A percentile compares a stretch with the other conserved stretches of the same genome.
Conservation (phyloP, 2,329 filamentous ascomycete species). For the Xylaria sp. region DNA sequence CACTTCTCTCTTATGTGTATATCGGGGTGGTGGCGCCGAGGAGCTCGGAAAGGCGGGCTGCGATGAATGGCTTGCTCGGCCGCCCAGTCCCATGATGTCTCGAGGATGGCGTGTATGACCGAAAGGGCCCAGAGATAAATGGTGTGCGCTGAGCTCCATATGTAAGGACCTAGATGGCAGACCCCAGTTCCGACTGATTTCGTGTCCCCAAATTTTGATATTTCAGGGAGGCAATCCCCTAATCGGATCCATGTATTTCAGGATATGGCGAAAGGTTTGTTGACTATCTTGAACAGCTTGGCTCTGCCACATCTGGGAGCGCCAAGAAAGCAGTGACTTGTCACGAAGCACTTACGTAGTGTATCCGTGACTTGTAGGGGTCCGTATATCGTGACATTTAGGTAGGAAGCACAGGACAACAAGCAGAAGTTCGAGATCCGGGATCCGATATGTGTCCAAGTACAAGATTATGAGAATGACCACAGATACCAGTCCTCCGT, state of each 20-base stretch:
- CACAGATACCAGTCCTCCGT: background rate
- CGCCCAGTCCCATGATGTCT: slow-evolving; percentile 33
- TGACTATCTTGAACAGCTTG: slow-evolving; percentile 11
- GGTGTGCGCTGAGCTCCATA: slow-evolving; percentile 40
- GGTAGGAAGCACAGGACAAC: background rate
- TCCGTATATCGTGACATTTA: slow-evolving; percentile 8
- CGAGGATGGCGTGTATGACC: slow-evolving; percentile 35
- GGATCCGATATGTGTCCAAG: background rate
- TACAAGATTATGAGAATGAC: background rate
- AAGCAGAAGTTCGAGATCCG: background rate
- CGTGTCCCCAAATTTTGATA: slow-evolving; percentile 3
- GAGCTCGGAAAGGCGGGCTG: slow-evolving; percentile 27
- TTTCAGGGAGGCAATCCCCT: slow-evolving; percentile 20
- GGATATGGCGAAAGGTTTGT: background rate
- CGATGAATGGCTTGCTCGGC: slow-evolving; percentile 32
- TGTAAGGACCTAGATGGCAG: slow-evolving; percentile 21
- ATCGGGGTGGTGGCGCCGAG: slow-evolving; percentile 31
- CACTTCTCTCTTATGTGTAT: slow-evolving; percentile 24
- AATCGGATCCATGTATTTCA: slow-evolving; percentile 30
- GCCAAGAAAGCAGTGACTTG: background rate
- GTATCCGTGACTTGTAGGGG: background rate
- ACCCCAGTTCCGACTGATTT: background rate
- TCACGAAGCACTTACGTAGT: background rate
- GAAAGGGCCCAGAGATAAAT: slow-evolving; percentile 38
- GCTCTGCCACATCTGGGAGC: slow-evolving; percentile 18